Base-by-base conservation (phyloP, 352 stramenopile genomes). In the Phytophthora litchii region DNA sequence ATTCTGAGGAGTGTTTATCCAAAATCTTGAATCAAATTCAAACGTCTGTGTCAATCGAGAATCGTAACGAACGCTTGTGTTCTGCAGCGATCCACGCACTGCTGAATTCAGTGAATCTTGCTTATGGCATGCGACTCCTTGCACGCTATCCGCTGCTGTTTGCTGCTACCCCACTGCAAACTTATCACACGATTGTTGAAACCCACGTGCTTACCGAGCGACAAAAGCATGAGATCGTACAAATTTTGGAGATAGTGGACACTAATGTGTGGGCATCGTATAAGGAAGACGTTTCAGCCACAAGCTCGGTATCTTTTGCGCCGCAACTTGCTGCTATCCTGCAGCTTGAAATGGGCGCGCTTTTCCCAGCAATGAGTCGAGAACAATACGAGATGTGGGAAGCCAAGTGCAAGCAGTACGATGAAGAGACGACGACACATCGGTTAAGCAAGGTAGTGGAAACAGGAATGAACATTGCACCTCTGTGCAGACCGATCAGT, bases 161-260 rank as follows among this genome's bases (percentile, higher is more conserved):
- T 59, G 69, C 78, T 14, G 64, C 78, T 3, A 85, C 79, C 36
- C 78, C 83, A 35, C 62, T 92, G 25, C 58, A 85, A 29, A 83
- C 87, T 50, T 95, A 95, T 55, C 82, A 91, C 59, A 86, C 76
- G 12, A 89, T 93, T 46, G 69, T 95, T 13, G 82, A 91, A 52
- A 74, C 76, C 7, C 75, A 91, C 50, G 70, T 86, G 9, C 70
- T 95, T 1, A 87, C 64, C 13, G 70, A 88, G 44, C 78, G 76
- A 17, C 83, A 93, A 49, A 74, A 79, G 8, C 54, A 87, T 42
- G 76, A 92, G 42, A 72, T 92, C 13, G 64, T 76, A 27, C 76
- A 81, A 32, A 87, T 92, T 61, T 68, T 95, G 16, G 87, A 95
- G 54, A 78, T 80, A 25, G 81, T 94, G 27, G 85, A 94, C 48